Evolutionary conservation across 208 protist genomes (phyloP).

Genomic region (Wallacemonas rigidus): DNA sequence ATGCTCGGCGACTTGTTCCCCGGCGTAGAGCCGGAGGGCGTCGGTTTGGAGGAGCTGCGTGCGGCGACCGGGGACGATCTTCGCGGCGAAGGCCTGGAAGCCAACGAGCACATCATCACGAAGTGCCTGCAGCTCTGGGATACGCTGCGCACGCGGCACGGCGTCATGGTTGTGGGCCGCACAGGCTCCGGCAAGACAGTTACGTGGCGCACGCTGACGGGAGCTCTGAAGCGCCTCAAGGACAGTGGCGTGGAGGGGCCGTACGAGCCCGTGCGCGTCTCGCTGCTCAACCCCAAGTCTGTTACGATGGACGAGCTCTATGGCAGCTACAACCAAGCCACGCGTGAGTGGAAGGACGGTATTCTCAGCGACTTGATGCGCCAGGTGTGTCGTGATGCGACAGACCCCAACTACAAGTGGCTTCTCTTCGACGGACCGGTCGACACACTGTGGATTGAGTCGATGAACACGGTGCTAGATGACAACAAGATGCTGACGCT

Average conservation of each 20-base stretch:
- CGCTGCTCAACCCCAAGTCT: conserved; percentile 97
- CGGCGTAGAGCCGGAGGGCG: conserved; percentile 78
- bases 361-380: conserved; percentile 96
- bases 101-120: conserved; percentile 81
- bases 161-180: conserved; percentile 98
- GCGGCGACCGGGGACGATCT: conserved; percentile 82
- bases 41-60: conserved; percentile 84
- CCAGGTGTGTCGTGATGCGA: conserved; percentile 91
- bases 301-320: conserved; percentile 97
- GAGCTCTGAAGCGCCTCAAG: conserved; percentile 81
- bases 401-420: conserved; percentile 95
- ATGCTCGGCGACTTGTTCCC: conserved; percentile 98
- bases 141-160: conserved; percentile 96
- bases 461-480: conserved; percentile 99
- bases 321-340: conserved; percentile 96
- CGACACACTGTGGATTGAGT: conserved; percentile 99
- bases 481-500: conserved; percentile 99
- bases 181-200: conserved; percentile 96
- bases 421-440: conserved; percentile 98
- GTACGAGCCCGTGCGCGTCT: conserved; percentile 88
- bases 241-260: conserved; percentile 79
- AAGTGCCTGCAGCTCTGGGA: conserved; percentile 97
- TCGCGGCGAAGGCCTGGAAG: conserved; percentile 67
- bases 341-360: conserved; percentile 98
- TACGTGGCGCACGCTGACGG: conserved; percentile 91